These are phyloP conservation scores for Trichosanthes cucumerina DNA, from an alignment of 306 rosid species.

Conservation along the genomic window DNA sequence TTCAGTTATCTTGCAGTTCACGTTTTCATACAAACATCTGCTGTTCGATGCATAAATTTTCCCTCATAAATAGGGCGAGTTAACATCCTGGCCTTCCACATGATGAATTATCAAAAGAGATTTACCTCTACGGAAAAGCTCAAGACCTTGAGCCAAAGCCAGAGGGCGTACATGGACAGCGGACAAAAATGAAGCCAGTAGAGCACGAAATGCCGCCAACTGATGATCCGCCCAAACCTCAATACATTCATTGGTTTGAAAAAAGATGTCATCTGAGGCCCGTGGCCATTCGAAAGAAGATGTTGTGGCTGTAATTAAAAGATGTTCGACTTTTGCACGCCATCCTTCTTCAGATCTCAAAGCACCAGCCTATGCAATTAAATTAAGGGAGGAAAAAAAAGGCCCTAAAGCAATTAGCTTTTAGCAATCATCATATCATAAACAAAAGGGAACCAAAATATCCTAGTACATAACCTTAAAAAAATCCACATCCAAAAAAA, in stretches of 20 bases:
- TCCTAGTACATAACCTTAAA: neutral
- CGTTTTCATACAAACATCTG: neutral
- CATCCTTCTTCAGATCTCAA: conserved; percentile 42
- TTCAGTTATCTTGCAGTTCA: neutral
- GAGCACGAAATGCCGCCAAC: conserved; percentile 68
- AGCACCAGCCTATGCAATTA: conserved; percentile 56
- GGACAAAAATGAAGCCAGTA: conserved; percentile 71
- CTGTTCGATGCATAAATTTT: neutral
- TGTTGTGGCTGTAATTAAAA: conserved; percentile 40
- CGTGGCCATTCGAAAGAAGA: conserved; percentile 41
- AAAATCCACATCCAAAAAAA: neutral
- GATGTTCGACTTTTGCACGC: conserved; percentile 53
- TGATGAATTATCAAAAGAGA: conserved; percentile 4
- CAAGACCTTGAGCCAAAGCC: conserved; percentile 70
- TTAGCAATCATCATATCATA: neutral
- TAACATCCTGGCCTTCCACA: neutral
- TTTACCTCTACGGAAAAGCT: conserved; percentile 71
- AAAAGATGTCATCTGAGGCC: conserved; percentile 31
- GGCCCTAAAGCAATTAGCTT: neutral
- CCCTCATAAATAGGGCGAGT: neutral
- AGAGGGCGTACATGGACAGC: conserved; percentile 42
- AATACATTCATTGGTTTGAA: conserved; percentile 31
- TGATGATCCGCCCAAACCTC: conserved; percentile 43
- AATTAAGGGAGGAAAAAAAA: neutral
- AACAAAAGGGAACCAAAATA: neutral